These are phyloP conservation scores for Rutstroemia sydowiana DNA, from an alignment of 2,329 filamentous ascomycete species.

Conservation along the genomic window DNA sequence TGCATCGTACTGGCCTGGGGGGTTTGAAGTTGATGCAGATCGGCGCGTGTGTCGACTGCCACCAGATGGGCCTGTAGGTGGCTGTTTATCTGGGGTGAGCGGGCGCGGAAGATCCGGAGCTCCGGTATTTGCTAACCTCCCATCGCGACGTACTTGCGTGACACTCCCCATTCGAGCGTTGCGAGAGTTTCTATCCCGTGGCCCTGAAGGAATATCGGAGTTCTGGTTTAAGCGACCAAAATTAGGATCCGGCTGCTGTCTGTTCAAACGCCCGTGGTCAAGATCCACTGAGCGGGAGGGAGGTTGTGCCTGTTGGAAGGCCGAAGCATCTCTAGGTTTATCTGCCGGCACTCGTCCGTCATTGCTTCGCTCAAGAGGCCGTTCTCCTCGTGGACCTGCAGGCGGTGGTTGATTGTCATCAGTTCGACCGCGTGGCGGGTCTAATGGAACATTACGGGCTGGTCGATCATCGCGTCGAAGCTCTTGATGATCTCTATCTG, in stretches of 20 bases:
- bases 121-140: constrained; percentile 9
- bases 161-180: constrained; percentile 19
- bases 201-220: constrained; percentile 47
- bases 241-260: constrained; percentile 49
- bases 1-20: constrained; percentile 25
- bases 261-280: constrained; percentile 41
- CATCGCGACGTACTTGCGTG: constrained; percentile 19
- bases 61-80: constrained; percentile 30
- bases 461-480: constrained; percentile 26
- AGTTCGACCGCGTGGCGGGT: constrained; percentile 18
- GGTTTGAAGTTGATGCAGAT: constrained; percentile 3
- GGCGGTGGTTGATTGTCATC: constrained; percentile 26
- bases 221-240: constrained; percentile 53
- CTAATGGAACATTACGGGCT: constrained; percentile 16
- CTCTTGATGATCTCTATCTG: constrained; percentile 32
- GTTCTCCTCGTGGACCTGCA: constrained; percentile 31
- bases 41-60: constrained; percentile 23
- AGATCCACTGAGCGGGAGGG: constrained; percentile 36
- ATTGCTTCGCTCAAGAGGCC: constrained; percentile 38
- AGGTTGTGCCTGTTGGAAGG: constrained; percentile 33
- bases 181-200: constrained; percentile 42
- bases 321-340: constrained; percentile 29
- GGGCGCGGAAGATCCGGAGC: constrained; percentile 22
- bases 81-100: constrained; percentile 28
- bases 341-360: constrained; percentile 35